A percentile compares a stretch with the other conserved stretches of the same genome.
These are phyloP conservation scores for Fusarium scirpi DNA, from an alignment of 2,329 filamentous ascomycete genomes.

Conservation along the genomic window DNA sequence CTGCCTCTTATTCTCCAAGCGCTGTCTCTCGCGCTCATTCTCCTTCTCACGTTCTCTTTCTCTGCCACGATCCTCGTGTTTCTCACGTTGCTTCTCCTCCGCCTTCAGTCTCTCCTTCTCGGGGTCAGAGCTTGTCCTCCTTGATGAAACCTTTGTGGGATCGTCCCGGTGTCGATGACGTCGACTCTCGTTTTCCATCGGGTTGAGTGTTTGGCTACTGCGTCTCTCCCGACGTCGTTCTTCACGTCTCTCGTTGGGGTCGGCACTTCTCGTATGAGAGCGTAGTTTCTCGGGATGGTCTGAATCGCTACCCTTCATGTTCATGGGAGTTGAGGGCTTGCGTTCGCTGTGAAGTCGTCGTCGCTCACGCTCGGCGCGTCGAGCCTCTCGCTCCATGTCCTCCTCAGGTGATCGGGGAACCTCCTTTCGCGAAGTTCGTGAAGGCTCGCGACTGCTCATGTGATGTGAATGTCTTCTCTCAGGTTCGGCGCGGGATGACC, in stretches of 20 bases:
- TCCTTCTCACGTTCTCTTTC: constrained; percentile 27
- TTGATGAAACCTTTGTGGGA: constrained; percentile 6
- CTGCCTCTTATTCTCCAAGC: constrained; percentile 20
- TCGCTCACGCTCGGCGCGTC: constrained; percentile 25
- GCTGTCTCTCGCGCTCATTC: constrained; percentile 17
- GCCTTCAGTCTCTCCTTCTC: constrained; percentile 25
- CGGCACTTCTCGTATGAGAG: constrained; percentile 2
- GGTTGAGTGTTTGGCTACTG: constrained; percentile 11
- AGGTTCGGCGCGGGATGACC: not conserved
- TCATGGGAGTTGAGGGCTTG: constrained; percentile 1
- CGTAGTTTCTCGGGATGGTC: constrained; percentile 13
- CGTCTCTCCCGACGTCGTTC: constrained; percentile 13
- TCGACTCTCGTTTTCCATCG: constrained; percentile 16
- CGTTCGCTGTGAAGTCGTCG: constrained; percentile 21
- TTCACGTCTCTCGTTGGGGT: constrained; percentile 6
- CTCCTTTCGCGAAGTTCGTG: constrained; percentile 5
- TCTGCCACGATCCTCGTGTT: constrained; percentile 12
- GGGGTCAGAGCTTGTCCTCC: constrained; percentile 5
- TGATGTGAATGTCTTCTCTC: constrained; percentile 9
- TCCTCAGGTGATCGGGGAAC: constrained; percentile 4
- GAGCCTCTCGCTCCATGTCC: constrained; percentile 13
- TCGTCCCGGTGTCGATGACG: constrained; percentile 9
- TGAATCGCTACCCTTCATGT: constrained; percentile 7
- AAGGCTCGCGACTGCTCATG: constrained; percentile 19
- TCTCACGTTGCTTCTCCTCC: constrained; percentile 8